Percentiles rank a stretch among this genome's conserved stretches.
These are phyloP conservation scores for Plasmodium cynomolgi DNA, from an alignment of 169 alveolate species.

Conservation along the genomic window DNA sequence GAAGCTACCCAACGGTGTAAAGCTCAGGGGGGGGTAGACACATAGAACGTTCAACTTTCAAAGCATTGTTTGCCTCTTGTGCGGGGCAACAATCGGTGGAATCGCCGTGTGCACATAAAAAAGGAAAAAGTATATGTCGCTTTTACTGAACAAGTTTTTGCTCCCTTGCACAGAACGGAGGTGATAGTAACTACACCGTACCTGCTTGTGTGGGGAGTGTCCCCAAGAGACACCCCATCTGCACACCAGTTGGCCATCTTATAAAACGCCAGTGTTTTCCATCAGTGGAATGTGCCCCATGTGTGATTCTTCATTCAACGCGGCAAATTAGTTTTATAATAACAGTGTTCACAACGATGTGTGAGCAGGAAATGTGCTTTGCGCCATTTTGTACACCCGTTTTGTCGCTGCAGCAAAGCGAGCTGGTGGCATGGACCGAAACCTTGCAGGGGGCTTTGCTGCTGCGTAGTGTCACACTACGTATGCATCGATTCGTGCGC, in stretches of 20 bases:
- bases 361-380: neutral
- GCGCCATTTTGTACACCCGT: neutral
- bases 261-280: neutral
- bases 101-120: neutral
- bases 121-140: neutral
- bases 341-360: neutral
- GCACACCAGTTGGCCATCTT: neutral
- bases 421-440: neutral
- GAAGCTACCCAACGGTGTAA: neutral
- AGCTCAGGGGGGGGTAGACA: neutral
- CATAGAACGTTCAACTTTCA: neutral
- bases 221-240: neutral
- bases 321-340: neutral
- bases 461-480: neutral
- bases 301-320: neutral
- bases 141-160: neutral
- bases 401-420: neutral
- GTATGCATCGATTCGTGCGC: neutral
- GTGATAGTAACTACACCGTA: neutral
- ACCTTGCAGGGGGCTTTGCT: neutral
- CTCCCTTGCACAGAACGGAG: neutral
- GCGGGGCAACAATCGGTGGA: neutral
- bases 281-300: neutral
- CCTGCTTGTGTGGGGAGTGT: neutral
- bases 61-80: neutral